These are phyloP conservation scores for Discostella stelligeroides DNA, from an alignment of 108 stramenopile species.

Conservation along the genomic window DNA sequence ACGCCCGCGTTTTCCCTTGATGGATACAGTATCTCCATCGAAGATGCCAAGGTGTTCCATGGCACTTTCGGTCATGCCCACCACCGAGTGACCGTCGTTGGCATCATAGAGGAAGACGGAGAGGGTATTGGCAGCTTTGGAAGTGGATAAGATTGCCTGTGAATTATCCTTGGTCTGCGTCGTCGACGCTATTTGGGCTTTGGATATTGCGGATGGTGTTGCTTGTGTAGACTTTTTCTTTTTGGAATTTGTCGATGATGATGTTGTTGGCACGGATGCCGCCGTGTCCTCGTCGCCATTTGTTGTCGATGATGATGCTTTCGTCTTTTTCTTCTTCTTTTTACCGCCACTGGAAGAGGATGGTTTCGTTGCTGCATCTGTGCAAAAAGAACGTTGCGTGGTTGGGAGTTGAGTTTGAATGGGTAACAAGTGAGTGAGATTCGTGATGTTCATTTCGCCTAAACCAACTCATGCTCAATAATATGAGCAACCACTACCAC, in stretches of 20 bases:
- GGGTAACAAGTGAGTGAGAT: no score
- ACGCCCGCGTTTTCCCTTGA: slow-evolving; percentile 99
- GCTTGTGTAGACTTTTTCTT: slow-evolving; percentile 86
- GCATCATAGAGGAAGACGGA: slow-evolving; percentile 90
- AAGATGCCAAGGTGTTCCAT: slow-evolving; percentile 99
- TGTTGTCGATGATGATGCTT: slow-evolving; percentile 15
- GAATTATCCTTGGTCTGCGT: slow-evolving; percentile 70
- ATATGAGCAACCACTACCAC: no score
- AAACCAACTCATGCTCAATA: no score
- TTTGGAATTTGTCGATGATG: slow-evolving; percentile 27
- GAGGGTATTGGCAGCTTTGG: slow-evolving; percentile 59
- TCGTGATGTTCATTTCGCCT: no score
- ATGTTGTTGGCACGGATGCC: no score
- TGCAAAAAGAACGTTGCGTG: not conserved
- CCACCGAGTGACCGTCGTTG: slow-evolving; percentile 99
- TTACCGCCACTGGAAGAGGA: not conserved
- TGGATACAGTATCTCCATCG: slow-evolving; percentile 97
- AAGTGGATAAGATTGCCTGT: slow-evolving; percentile 64
- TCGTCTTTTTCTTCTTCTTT: slow-evolving; percentile 14
- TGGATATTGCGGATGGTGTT: slow-evolving; percentile 94
- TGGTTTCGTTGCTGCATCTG: not conserved
- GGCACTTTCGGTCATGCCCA: slow-evolving; percentile 87
- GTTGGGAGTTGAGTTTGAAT: not conserved
- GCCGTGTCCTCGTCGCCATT: slow-evolving; percentile 46
- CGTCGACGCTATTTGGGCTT: slow-evolving; percentile 97